Base-by-base conservation (phyloP, 73 alveolate species). In the Blepharisma stoltei region DNA sequence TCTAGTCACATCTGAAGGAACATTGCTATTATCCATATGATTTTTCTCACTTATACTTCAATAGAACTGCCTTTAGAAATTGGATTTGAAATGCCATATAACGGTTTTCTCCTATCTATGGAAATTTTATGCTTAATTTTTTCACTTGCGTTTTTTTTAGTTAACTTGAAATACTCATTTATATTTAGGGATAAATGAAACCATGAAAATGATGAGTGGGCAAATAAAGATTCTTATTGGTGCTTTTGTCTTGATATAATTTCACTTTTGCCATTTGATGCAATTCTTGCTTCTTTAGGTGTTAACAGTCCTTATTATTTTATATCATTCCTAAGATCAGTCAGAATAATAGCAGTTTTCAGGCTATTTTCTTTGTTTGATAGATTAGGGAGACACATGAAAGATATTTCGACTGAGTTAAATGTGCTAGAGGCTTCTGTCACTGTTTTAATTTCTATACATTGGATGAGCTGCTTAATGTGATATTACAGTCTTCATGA, bases 381-480 rank as follows among this genome's bases (percentile, higher is more conserved):
- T 8, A 78, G 54, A 65, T 50, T 84, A 5, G 89, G 71, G 50
- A 47, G 65, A 8, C 55, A 55, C 46, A 25, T 70, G 6, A 88
- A 70, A 48, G 55, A 66, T 9, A 21, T 43, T 43, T 20, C 37
- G 41, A 25, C 67, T 1, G 20, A 79, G 49, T 66, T 84, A 73
- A 32, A 73, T n/a, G 45, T 88, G 6, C 49, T 79, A 3, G 84
- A 80, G 54, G 67, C 88, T 6, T 8, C 66, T n/a, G 32, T 88
- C 37, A 69, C 71, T 54, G 52, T 83, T 6, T 82, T 20, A 50
- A 7, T 84, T 45, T 67, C 84, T 6, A 69, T 86, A 82, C 95
- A 84, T 46, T 88, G 86, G 86, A 53, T 81, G 4, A 65, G 88
- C 21, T 88, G 95, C 70, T 21, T 53, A 9, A 83, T 89, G 92